Evolutionary conservation across 805 yeast species (phyloP).

Genomic region (Wickerhamiella alocasiicola): DNA sequence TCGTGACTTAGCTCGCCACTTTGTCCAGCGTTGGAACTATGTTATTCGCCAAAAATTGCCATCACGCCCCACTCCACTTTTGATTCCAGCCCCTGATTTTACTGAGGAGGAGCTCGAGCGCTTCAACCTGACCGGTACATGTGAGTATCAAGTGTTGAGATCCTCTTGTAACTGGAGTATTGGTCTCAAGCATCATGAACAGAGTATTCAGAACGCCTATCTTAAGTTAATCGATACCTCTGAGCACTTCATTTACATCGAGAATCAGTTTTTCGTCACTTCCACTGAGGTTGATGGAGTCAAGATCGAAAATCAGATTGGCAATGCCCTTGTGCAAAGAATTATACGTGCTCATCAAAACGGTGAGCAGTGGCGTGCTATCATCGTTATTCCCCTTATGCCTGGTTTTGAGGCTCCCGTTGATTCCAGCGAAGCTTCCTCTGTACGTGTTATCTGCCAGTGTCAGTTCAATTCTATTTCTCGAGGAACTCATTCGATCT

Average conservation of each 20-base stretch:
- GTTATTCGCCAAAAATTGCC: constrained; percentile 87
- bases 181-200: constrained; percentile 74
- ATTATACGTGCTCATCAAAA: constrained; percentile 77
- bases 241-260: constrained; percentile 86
- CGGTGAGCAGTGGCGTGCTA: constrained; percentile 74
- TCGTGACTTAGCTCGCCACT: constrained; percentile 82
- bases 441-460: constrained; percentile 93
- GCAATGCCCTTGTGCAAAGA: constrained; percentile 95
- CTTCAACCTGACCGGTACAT: constrained; percentile 58
- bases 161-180: constrained; percentile 91
- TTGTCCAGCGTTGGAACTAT: constrained; percentile 96
- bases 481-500: constrained; percentile 77
- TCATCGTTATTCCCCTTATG: constrained; percentile 86
- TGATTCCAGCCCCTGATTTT: constrained; percentile 86
- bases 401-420: constrained; percentile 95
- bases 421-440: constrained; percentile 84
- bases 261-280: constrained; percentile 88
- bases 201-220: constrained; percentile 86
- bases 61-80: constrained; percentile 79
- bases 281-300: constrained; percentile 71
- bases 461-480: constrained; percentile 91
- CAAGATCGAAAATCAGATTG: constrained; percentile 74
- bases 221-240: constrained; percentile 81
- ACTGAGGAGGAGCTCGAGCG: constrained; percentile 55
- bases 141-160: constrained; percentile 81